Base-by-base conservation (phyloP, 2,329 filamentous ascomycete genomes). In the Hymenoscyphus linearis region DNA sequence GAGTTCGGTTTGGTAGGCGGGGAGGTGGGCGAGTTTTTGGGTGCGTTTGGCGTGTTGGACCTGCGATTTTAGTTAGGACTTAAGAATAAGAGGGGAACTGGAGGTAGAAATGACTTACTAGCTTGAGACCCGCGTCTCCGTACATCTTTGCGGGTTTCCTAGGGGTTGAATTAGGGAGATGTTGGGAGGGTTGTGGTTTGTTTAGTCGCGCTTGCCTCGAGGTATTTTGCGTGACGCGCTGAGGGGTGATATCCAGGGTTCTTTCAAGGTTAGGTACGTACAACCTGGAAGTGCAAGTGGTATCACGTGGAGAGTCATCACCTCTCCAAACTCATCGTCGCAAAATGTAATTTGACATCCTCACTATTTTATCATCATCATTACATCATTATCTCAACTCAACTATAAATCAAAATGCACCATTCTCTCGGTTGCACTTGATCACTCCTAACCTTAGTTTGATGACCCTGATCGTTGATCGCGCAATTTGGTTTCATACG, bases 11-110 rank as follows among this genome's bases (percentile, higher is more conserved):
- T 96, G 92, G 74, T 98, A 98, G 3, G 92, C 88, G 0, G 95
- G 95, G 2, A 99, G 84, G 73, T 96, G 86, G 35, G 87, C 79
- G 60, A 99, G 85, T 66, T 90, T 89, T 76, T 95, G 91, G 18
- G 90, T 96, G 73, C 95, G 86, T 82, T 98, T 98, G 74, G 95
- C 95, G 80, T 98, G 90, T 80, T 93, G 89, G 69, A 96, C 93
- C 91, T 96, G 66, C 5, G 56, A 44, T 16, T 52, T 52, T 10
- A 47, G 27, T 59, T 52, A 62, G 61, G 56, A 58, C 36, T 18
- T 52, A 58, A 55, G 40, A 31, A 44, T 6, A 9, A 12, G 22
- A 9, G 9, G 9, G 18, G 44, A 25, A 50, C 25, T 50, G 44
- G 40, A 34, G 27, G 34, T 25, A 52, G 26, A 36, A 44, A 55